Conservation (phyloP, 2,329 filamentous ascomycete species). For the Venturia nashicola region DNA sequence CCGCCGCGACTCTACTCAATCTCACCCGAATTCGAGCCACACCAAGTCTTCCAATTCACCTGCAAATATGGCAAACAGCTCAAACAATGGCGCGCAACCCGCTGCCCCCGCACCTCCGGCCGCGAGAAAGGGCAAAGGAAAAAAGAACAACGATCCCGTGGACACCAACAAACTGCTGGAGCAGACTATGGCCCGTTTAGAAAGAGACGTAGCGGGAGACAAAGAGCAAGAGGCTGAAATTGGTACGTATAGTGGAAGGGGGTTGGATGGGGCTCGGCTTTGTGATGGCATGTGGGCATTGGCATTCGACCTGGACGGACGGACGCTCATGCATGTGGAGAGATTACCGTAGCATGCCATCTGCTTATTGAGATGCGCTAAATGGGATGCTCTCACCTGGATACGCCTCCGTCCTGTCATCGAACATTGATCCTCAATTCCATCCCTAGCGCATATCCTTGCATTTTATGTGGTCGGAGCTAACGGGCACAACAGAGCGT, state of each 20-base stretch:
- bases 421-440: not conserved
- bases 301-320: not conserved
- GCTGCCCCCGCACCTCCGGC: constrained; percentile 38
- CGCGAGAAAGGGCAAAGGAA: constrained; percentile 69
- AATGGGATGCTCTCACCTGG: not conserved
- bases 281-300: constrained; percentile 14
- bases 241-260: constrained; percentile 43
- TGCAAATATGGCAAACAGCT: not conserved
- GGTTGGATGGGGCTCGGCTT: constrained; percentile 9
- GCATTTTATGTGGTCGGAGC: not conserved
- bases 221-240: constrained; percentile 96
- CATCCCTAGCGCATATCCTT: not conserved
- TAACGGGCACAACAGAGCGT: constrained; percentile 28
- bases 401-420: not conserved
- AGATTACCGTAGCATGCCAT: not conserved
- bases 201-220: constrained; percentile 83
- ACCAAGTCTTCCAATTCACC: not conserved
- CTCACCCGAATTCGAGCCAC: not conserved
- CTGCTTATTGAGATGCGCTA: not conserved
- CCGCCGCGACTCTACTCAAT: not conserved
- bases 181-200: constrained; percentile 88
- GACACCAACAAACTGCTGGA: constrained; percentile 87
- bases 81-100: not conserved
- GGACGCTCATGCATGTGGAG: not conserved
- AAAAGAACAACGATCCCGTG: constrained; percentile 72